phyloP scores from a whole-genome alignment of 768 basidiomycete genomes.

The Podaxis rugospora region DNA sequence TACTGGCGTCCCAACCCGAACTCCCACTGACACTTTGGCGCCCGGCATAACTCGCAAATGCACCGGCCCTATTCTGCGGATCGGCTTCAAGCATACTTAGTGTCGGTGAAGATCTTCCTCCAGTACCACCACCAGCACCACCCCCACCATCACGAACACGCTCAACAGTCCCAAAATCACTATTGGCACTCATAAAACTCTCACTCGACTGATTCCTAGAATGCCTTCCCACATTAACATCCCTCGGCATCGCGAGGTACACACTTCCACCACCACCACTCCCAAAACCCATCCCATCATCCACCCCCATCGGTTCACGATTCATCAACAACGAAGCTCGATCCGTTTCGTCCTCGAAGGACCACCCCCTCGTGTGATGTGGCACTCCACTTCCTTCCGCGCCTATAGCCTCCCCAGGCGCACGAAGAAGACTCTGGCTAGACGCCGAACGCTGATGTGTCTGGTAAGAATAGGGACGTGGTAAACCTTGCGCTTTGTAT shows the following conservation, averaged over 20 bases:
- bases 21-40: not conserved
- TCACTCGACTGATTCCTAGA: not conserved
- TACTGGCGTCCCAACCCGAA: constrained; percentile 7
- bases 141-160: not conserved
- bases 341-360: constrained; percentile 1
- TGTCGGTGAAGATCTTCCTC: not conserved
- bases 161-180: not conserved
- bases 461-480: not conserved
- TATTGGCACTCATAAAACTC: not conserved
- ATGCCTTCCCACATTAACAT: not conserved
- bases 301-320: constrained; percentile 5
- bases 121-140: not conserved
- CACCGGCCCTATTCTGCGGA: no score
- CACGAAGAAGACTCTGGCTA: not conserved
- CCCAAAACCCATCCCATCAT: not conserved
- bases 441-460: not conserved
- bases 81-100: not conserved
- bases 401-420: not conserved
- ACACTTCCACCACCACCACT: not conserved
- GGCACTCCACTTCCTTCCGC: not conserved
- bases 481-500: not conserved
- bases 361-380: constrained; percentile 5
- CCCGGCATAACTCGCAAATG: constrained; percentile 1
- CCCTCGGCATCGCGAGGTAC: not conserved
- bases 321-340: constrained; percentile 2